phyloP scores from a whole-genome alignment of 306 rosid species.

The Myrica gale region DNA sequence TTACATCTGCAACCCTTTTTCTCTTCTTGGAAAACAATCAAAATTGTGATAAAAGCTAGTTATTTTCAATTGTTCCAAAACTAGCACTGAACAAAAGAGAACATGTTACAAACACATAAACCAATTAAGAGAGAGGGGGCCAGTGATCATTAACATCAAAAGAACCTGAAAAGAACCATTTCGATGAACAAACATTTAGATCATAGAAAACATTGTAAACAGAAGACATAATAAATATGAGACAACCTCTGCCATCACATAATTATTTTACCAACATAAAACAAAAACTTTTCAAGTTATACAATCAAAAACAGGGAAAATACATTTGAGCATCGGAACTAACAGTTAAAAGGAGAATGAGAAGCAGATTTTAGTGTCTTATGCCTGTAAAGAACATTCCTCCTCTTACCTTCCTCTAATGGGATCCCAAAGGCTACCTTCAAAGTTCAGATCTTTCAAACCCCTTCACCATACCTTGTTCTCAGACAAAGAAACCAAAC shows the following conservation, averaged over 20 bases:
- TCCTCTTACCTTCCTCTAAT: conserved; percentile 28
- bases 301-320: not conserved
- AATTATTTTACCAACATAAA: conserved; percentile 17
- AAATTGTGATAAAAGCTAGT: not conserved
- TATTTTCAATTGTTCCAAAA: conserved; percentile 1
- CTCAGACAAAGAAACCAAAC: conserved; percentile 22
- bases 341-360: not conserved
- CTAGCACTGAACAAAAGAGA: conserved; percentile 13
- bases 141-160: conserved; percentile 16
- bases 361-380: not conserved
- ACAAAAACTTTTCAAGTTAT: conserved; percentile 1
- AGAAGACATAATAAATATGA: conserved; percentile 10
- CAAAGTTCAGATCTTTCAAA: conserved; percentile 70
- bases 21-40: not conserved
- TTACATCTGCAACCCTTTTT: conserved; percentile 24
- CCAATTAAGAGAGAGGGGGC: not conserved
- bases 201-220: conserved; percentile 22
- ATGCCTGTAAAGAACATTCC: not conserved
- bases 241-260: conserved; percentile 6
- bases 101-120: not conserved
- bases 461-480: conserved; percentile 32
- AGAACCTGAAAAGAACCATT: conserved; percentile 9
- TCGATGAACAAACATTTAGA: conserved; percentile 15
- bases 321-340: not conserved
- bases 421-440: conserved; percentile 27